Evolutionary conservation across 2,329 filamentous ascomycete genomes (phyloP), one percentile per base, ranked within the genome.

Genomic region (Scytalidium lignicola): DNA sequence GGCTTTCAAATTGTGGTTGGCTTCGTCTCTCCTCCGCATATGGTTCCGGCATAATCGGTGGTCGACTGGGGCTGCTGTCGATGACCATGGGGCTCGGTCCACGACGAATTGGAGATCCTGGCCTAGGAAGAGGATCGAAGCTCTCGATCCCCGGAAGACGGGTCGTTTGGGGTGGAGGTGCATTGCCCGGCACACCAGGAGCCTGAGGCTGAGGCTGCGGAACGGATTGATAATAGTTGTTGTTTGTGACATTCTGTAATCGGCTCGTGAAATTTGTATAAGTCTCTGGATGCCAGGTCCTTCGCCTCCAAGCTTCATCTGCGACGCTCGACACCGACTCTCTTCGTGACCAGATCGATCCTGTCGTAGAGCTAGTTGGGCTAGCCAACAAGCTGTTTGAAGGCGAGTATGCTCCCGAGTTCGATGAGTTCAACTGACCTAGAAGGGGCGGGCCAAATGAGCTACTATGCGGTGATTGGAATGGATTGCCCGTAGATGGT

Each of bases 91-190:
- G 88, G 46, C 88, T 90, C 2, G 80, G 74, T 47, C 78, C 77
- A 43, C 85, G 80, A 44, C 81, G 77, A 1, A 80, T 78, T 7
- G 85, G 82, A 0, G 86, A 80, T 12, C 74, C 65, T 1, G 82
- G 78, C 18, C 78, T 79, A 50, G 79, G 85, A 20, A 88, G 74
- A 49, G 88, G 84, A 61, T 92, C 90, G 59, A 96, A 96, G 15
- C 89, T 95, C 65, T 95, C 90, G 56, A 96, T 96, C 13, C 91
- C 90, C 1, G 91, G 91, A 13, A 96, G 76, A 37, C 89, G 82
- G 13, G 89, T 73, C 3, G 76, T 69, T 6, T 75, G 79, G 7
- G 40, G 20, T 5, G 85, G 82, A 65, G 69, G 81, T 32, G 65
- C 56, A 50, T 63, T 61, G 43, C 56, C 59, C n/a, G 58, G 58